These are phyloP conservation scores for Haplographium delicatum DNA, from an alignment of 495 filamentous ascomycete species.

Conservation along the genomic window DNA sequence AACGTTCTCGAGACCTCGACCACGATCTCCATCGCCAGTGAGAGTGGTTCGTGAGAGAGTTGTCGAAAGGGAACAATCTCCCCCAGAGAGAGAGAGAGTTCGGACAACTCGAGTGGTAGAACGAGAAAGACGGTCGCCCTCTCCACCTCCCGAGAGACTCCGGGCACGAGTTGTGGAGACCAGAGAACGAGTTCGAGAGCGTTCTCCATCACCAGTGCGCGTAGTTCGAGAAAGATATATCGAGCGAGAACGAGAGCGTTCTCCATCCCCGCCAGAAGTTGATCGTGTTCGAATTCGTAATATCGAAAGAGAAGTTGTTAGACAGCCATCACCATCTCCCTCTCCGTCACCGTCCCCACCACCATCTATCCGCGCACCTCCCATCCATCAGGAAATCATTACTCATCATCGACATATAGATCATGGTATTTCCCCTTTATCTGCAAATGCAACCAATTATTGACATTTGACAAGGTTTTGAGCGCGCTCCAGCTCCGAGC, in stretches of 20 bases:
- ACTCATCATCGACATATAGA: conserved; percentile 85
- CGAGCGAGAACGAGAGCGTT: conserved; percentile 26
- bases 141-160: conserved; percentile 33
- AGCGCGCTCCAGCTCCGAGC: conserved; percentile 38
- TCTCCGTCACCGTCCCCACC: conserved; percentile 41
- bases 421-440: conserved; percentile 55
- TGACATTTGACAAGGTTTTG: conserved; percentile 34
- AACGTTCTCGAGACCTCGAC: conserved; percentile 22
- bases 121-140: conserved; percentile 39
- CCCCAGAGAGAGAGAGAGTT: conserved; percentile 27
- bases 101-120: conserved; percentile 36
- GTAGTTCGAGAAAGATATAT: conserved; percentile 19
- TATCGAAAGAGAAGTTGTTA: conserved; percentile 15
- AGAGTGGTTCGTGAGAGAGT: conserved; percentile 20
- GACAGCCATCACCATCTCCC: conserved; percentile 10
- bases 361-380: conserved; percentile 56
- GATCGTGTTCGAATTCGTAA: conserved; percentile 22
- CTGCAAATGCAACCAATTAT: not conserved
- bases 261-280: conserved; percentile 37
- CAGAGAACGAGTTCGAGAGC: conserved; percentile 22
- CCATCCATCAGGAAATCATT: conserved; percentile 75
- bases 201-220: conserved; percentile 24
- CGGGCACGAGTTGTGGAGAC: conserved; percentile 25
- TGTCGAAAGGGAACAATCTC: conserved; percentile 13
- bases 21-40: conserved; percentile 31